Base-by-base conservation (phyloP, 208 protist genomes). In the Angomonas ambiguus region DNA sequence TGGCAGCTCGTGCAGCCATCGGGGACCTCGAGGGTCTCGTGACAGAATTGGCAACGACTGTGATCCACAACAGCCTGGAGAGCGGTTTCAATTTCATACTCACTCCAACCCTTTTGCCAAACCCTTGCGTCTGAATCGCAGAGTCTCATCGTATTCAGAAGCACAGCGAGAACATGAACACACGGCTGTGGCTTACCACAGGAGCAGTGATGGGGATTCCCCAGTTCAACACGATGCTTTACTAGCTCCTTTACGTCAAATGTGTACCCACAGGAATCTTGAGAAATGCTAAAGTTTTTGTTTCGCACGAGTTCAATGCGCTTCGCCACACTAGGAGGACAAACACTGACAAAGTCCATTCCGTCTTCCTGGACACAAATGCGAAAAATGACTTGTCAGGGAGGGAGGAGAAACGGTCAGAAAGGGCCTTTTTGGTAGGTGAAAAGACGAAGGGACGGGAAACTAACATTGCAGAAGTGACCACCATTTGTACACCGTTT, bases 41-140 rank as follows among this genome's bases (percentile, higher is more conserved):
- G 67, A 62, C 79, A 84, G 35, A 84, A 76, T 48, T 68, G 22
- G 59, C 72, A 82, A 13, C 22, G 68, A 11, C 49, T 58, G 45
- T 2, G n/a, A n/a, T 62, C 67, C 32, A 20, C 49, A 33, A 30
- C 55, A 16, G 27, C 41, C 0, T 25, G 34, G 27, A 94, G 59
- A 25, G 86, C 32, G 20, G 76, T 74, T 18, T 77, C 71, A 30
- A 93, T 48, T 70, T 93, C 82, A 16, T 80, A 51, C 48, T 81
- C 86, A 33, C 74, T 75, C 30, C 93, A 76, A 11, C 77, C 70
- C 1, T 41, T 53, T 66, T 95, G 90, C 86, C 85, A 95, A 38
- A 92, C 48, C 18, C 83, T 27, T 0, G 80, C 65, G 68, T 88
- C 88, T 28, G 62, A 65, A 8, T 45, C 32, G 0, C 51, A 32